phyloP scores from a whole-genome alignment of 1,284 basidiomycete genomes.

The Anthracocystis walkeri region DNA sequence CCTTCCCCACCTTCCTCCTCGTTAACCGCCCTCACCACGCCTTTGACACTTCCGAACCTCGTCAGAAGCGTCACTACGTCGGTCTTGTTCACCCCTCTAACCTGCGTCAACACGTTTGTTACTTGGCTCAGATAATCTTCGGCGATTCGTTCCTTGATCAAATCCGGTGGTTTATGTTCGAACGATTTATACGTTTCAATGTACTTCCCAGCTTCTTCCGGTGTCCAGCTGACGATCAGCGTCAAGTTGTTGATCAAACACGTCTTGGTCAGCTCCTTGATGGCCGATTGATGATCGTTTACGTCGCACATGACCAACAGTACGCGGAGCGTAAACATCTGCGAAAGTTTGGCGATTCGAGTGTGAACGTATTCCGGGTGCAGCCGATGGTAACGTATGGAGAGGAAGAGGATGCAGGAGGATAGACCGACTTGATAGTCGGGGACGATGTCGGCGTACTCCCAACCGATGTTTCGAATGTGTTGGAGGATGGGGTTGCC shows the following conservation, averaged over 20 bases:
- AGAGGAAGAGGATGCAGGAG: constrained; percentile 71
- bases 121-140: constrained; percentile 86
- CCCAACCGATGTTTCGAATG: constrained; percentile 89
- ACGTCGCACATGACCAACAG: constrained; percentile 93
- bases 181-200: constrained; percentile 90
- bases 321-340: constrained; percentile 84
- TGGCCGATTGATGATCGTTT: constrained; percentile 87
- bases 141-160: constrained; percentile 92
- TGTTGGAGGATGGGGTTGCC: constrained; percentile 87
- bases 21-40: constrained; percentile 22
- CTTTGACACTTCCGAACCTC: constrained; percentile 27
- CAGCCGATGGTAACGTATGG: constrained; percentile 91
- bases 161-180: constrained; percentile 90
- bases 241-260: constrained; percentile 88
- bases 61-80: constrained; percentile 90
- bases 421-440: constrained; percentile 73
- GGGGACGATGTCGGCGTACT: constrained; percentile 91
- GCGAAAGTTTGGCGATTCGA: constrained; percentile 86
- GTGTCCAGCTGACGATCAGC: constrained; percentile 87
- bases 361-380: constrained; percentile 97
- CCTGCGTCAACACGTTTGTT: constrained; percentile 85
- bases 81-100: constrained; percentile 95
- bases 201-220: constrained; percentile 91
- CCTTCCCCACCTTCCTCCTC: constrained; percentile 74
- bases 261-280: constrained; percentile 88